phyloP scores from a whole-genome alignment of 2,329 filamentous ascomycete species.

The Plenodomus lindquistii region DNA sequence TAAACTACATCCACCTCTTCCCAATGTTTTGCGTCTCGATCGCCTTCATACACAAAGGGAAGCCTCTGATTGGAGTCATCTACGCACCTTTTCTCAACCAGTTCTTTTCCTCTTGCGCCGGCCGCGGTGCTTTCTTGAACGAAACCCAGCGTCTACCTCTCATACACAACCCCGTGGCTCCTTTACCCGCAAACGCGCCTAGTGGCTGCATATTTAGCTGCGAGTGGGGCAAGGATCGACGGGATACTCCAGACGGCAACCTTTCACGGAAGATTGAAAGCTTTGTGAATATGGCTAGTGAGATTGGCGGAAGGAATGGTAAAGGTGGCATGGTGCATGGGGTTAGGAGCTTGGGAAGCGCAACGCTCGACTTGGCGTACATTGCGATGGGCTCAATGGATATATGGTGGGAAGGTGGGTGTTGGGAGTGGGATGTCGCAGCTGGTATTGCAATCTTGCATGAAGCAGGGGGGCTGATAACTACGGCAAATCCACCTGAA shows the following conservation, averaged over 20 bases:
- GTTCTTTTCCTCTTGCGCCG: conserved; percentile 68
- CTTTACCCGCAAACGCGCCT: conserved; percentile 66
- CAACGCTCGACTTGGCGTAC: conserved; percentile 75
- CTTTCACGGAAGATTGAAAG: conserved; percentile 72
- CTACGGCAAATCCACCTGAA: conserved; percentile 71
- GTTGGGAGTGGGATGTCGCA: conserved; percentile 83
- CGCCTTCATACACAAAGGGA: conserved; percentile 63
- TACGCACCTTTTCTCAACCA: conserved; percentile 72
- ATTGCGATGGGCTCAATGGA: conserved; percentile 75
- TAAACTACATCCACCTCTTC: conserved; percentile 80
- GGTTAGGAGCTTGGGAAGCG: conserved; percentile 70
- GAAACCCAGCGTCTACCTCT: conserved; percentile 66
- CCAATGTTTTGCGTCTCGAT: conserved; percentile 83
- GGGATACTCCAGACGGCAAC: conserved; percentile 68
- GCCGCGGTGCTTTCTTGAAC: conserved; percentile 71
- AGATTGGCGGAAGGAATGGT: conserved; percentile 64
- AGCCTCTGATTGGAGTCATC: conserved; percentile 70
- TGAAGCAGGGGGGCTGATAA: conserved; percentile 75
- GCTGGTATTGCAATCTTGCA: conserved; percentile 73
- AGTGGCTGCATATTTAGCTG: conserved; percentile 73
- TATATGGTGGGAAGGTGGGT: conserved; percentile 83
- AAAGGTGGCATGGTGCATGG: conserved; percentile 81
- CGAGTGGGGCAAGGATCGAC: conserved; percentile 79
- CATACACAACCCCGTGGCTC: conserved; percentile 63
- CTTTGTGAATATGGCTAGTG: conserved; percentile 74